Base-by-base conservation (phyloP, 2,329 filamentous ascomycete species). In the Pseudocercospora macadamiae region DNA sequence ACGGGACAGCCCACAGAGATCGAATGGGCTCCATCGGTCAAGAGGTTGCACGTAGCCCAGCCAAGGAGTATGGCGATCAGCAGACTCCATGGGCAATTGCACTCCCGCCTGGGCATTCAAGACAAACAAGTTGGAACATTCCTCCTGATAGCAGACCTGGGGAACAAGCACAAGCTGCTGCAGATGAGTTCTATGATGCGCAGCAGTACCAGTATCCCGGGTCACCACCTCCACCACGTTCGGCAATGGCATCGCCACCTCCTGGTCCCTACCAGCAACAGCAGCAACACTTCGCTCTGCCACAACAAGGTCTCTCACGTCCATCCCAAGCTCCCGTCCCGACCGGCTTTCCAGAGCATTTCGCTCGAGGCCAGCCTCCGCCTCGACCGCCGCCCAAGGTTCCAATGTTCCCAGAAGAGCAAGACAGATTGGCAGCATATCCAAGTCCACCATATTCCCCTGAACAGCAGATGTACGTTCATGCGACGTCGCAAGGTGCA, bases 31-130 rank as follows among this genome's bases (percentile, higher is more conserved):
- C 66, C 1, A 61, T 63, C n/a, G 60, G 60, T 1, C 55, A 66
- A 14, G 63, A 65, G 25, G 56, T 64, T 23, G 64, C 64, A 10
- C 64, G 68, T 16, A 65, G 60, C 44, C 66, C 70, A 2, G 67
- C 67, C 1, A 62, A 62, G 25, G 62, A 66, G 21, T 67, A 70
- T 45, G 42, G 55, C 7, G 66, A 68, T 32, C 70, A 72, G 55
- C 69, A 71, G 52, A 67, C 65, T 1, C 68, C 69, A 4, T 72
- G 64, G 64, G 51, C 67, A 8, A 60, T 70, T 19, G 57, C 55
- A 6, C n/a, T 71, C 28, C 67, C 68, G 3, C 34, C 16, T 5
- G 58, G 45, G 19, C 36, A 36, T 9, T 53, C 51, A n/a, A 23
- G 51, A n/a, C 42, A 47, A 28, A 16, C 51, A 23, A 53, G 51